Conservation (phyloP, 2,329 filamentous ascomycete species). For the Arthrinium phaeospermum region DNA sequence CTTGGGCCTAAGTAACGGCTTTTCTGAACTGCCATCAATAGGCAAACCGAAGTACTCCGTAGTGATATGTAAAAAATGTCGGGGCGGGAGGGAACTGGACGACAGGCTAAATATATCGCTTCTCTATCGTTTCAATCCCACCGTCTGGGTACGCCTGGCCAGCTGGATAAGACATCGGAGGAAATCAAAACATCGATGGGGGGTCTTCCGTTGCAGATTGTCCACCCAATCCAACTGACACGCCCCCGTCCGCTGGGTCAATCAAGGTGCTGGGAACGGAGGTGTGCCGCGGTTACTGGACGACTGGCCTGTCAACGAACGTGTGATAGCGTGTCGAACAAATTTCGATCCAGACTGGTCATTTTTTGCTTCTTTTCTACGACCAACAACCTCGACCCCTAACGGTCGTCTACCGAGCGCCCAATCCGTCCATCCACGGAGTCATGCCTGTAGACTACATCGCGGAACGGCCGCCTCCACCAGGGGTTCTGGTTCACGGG, state of each 20-base stretch:
- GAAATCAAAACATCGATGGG: neutral
- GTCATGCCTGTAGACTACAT: neutral
- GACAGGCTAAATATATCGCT: neutral
- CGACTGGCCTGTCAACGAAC: neutral
- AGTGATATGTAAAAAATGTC: neutral
- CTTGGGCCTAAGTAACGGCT: neutral
- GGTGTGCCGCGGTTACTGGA: neutral
- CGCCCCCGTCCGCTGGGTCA: constrained; percentile 8
- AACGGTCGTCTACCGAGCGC: neutral
- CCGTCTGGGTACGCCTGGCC: neutral
- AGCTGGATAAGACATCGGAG: neutral
- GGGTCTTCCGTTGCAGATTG: constrained; percentile 4
- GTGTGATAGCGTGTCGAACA: no score
- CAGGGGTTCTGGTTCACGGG: neutral
- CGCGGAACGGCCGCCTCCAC: neutral
- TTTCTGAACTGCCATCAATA: constrained; percentile 1
- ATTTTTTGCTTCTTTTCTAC: neutral
- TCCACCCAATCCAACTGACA: neutral
- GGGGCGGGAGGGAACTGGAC: neutral
- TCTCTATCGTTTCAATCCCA: neutral
- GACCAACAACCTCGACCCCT: no score
- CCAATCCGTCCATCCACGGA: neutral
- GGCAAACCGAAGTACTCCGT: neutral
- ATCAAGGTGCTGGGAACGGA: neutral
- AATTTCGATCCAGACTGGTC: neutral